Evolutionary conservation across 306 rosid species (phyloP), one percentile per base, ranked within the genome.

Genomic region (Pterocarpus santalinus): DNA sequence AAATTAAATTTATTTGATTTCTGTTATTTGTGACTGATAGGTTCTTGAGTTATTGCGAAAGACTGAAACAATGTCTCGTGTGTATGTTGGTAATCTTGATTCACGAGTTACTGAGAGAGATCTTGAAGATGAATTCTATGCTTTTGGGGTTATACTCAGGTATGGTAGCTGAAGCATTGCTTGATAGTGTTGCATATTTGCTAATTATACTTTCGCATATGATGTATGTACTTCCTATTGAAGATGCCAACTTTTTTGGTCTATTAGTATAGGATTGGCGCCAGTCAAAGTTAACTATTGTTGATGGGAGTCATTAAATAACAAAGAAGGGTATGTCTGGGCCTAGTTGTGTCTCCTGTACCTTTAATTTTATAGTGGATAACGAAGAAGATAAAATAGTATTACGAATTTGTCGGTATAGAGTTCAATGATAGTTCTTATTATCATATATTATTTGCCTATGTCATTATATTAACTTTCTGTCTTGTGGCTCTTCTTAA

Each of bases 71-170:
- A 91, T 95, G 99, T 89, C 99, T 87, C 98, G 99, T 32, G 97
- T 95, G 12, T 95, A 95, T 71, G 96, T 95, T n/a, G 99, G 99
- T 73, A 95, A 95, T 78, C 69, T 95, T 75, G 97, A 93, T 80
- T 90, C 98, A 8, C 81, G 99, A 75, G 99, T 95, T 16, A 76
- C 94, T 1, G 99, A 95, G 90, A 90, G 97, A 38, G 99, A 95
- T 22, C 97, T 95, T 11, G 99, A 95, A 78, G 99, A 95, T 72
- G 99, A 93, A 84, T 95, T 95, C 80, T 98, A 97, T 63, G 90
- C 82, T 38, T 95, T 86, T 60, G 99, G 99, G 82, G 97, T 91
- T 76, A 95, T 95, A 12, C 86, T 97, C 73, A 95, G 99, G 99
- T 95, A 43, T 43, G 47, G 47, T 43, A 84, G 3, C 4, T 5